These are phyloP conservation scores for Colletotrichum chlorophyti DNA, from an alignment of 2,329 filamentous ascomycete species.

Conservation along the genomic window DNA sequence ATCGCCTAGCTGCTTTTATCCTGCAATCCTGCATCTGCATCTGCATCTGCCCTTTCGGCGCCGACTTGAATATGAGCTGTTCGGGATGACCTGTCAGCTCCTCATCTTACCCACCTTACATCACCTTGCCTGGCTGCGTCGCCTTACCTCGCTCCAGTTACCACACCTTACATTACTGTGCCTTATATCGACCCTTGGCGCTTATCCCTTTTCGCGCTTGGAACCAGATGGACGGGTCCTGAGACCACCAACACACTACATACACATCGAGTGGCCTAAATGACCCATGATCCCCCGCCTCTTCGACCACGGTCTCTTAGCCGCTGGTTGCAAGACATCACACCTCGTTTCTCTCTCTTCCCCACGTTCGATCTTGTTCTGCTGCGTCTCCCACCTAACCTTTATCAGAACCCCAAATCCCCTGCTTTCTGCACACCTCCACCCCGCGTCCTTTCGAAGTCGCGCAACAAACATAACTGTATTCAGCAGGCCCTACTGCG, in stretches of 20 bases:
- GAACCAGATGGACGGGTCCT: conserved; percentile 6
- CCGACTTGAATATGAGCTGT: conserved; percentile 1
- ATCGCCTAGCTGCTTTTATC: neutral
- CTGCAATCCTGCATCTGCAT: too few relatives aligned
- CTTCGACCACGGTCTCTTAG: conserved; percentile 1
- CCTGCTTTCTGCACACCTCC: neutral
- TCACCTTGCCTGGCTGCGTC: neutral
- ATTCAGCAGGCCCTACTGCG: too few relatives aligned
- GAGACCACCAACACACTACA: too few relatives aligned
- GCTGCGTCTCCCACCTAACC: conserved; percentile 9
- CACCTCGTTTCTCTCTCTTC: conserved; percentile 13
- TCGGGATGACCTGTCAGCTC: neutral
- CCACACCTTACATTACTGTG: too few relatives aligned
- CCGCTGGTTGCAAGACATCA: conserved; percentile 21
- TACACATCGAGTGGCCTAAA: neutral
- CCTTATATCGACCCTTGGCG: conserved; percentile 17
- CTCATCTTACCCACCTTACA: neutral
- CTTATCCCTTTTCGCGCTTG: conserved; percentile 12
- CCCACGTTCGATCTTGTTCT: conserved; percentile 8
- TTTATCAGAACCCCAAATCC: neutral
- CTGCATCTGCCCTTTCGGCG: conserved; percentile 6
- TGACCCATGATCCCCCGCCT: conserved; percentile 16
- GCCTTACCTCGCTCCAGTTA: neutral
- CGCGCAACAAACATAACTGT: too few relatives aligned
- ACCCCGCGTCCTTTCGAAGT: neutral